Percentiles rank a stretch among this genome's conserved stretches.
Evolutionary conservation across 108 stramenopile genomes (phyloP).

Genomic region (Fragilaria crotonensis): DNA sequence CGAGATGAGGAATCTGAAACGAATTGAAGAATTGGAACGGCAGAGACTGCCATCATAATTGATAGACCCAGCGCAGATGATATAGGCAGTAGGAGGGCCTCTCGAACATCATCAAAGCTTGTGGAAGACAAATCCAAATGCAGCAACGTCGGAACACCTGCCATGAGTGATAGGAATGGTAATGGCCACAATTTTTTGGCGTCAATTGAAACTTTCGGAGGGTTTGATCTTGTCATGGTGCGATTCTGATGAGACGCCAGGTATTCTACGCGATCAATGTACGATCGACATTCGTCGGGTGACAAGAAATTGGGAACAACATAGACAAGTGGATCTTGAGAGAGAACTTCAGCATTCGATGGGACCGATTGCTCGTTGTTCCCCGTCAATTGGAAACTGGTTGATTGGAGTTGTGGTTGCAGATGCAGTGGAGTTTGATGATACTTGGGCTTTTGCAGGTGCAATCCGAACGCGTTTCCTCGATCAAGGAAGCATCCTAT

Average conservation of each 20-base stretch:
- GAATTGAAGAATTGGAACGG: conserved; percentile 19
- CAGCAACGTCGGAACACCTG: conserved; percentile 29
- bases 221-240: conserved; percentile 36
- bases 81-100: conserved; percentile 13
- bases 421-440: no score
- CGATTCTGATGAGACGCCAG: conserved; percentile 9
- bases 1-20: conserved; percentile 17
- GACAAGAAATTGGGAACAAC: conserved; percentile 25
- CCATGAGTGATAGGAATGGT: conserved; percentile 25
- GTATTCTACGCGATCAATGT: conserved; percentile 11
- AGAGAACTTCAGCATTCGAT: conserved; percentile 17
- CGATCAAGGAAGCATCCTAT: no score
- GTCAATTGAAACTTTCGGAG: conserved; percentile 33
- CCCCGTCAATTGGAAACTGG: no score
- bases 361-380: no score
- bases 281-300: conserved; percentile 28
- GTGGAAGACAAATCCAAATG: conserved; percentile 2
- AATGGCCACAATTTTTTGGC: conserved; percentile 35
- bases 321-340: conserved; percentile 36
- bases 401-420: no score
- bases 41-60: conserved; percentile 10
- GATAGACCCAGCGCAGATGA: conserved; percentile 1
- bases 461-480: no score
- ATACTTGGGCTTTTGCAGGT: no score
- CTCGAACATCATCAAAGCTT: conserved; percentile 1